Conservation (phyloP, 2,329 filamentous ascomycete species). For the Exophiala viscosa region DNA sequence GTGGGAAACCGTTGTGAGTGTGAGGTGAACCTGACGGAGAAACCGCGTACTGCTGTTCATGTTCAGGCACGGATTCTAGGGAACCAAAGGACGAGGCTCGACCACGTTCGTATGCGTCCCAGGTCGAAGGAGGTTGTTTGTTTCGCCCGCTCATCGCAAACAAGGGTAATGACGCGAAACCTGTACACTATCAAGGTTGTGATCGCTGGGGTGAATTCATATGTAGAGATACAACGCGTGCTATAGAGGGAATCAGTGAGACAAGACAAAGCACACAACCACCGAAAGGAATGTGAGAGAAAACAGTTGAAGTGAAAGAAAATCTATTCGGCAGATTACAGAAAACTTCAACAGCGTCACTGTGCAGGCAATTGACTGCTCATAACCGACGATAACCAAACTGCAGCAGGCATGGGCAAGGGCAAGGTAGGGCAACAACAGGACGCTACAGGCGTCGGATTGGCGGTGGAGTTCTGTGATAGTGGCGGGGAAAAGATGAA, state of each 20-base stretch:
- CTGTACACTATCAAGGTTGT: neutral
- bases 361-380: neutral
- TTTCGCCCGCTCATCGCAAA: constrained; percentile 23
- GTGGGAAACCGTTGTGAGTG: constrained; percentile 17
- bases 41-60: constrained; percentile 24
- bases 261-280: neutral
- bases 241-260: neutral
- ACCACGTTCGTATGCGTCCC: constrained; percentile 33
- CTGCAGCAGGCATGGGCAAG: neutral
- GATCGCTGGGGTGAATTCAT: no score
- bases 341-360: constrained; percentile 1
- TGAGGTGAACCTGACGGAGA: constrained; percentile 19
- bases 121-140: constrained; percentile 26
- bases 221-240: neutral
- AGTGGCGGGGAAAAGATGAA: constrained; percentile 1
- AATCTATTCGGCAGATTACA: neutral
- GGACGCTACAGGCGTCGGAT: neutral
- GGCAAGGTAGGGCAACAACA: neutral
- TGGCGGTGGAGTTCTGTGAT: neutral
- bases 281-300: neutral
- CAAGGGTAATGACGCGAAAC: neutral
- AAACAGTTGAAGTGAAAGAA: neutral
- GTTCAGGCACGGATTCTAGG: constrained; percentile 29
- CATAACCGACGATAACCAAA: constrained; percentile 13
- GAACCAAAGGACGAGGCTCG: constrained; percentile 31